Conservation (phyloP, 805 yeast genomes). For the Barnettozyma pratensis region DNA sequence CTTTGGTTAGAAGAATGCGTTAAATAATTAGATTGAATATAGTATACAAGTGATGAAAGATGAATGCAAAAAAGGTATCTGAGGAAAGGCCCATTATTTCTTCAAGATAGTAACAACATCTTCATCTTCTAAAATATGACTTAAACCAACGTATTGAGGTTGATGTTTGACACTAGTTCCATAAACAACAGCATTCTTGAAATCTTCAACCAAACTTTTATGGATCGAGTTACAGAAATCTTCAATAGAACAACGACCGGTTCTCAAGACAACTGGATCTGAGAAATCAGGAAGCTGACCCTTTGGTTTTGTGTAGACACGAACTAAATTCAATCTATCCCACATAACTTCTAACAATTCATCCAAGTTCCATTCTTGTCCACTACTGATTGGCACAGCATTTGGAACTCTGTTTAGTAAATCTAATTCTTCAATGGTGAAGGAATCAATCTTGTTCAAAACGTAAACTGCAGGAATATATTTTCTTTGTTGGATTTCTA, state of each 20-base stretch:
- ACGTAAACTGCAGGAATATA: conserved; percentile 96
- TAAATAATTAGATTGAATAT: not conserved
- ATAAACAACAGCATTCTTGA: conserved; percentile 86
- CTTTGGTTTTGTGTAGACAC: conserved; percentile 97
- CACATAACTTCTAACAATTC: conserved; percentile 94
- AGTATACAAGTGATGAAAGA: not conserved
- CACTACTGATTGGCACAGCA: conserved; percentile 96
- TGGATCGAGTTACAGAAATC: conserved; percentile 97
- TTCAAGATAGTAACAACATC: conserved; percentile 95
- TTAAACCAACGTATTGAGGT: conserved; percentile 91
- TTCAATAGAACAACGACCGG: conserved; percentile 78
- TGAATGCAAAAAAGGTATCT: not conserved
- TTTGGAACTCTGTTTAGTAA: conserved; percentile 87
- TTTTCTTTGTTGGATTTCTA: conserved; percentile 85
- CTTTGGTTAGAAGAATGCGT: not conserved
- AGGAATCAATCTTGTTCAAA: conserved; percentile 91
- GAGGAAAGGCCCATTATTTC: conserved; percentile 32
- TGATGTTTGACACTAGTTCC: conserved; percentile 97
- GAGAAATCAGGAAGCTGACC: conserved; percentile 89
- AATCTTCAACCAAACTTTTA: conserved; percentile 88
- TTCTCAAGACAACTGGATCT: conserved; percentile 90
- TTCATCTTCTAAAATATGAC: conserved; percentile 84
- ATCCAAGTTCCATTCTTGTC: conserved; percentile 95
- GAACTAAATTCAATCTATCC: conserved; percentile 83
- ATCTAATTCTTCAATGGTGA: conserved; percentile 90